Evolutionary conservation across 2,329 filamentous ascomycete genomes (phyloP).

Genomic region (Cercospora sesami): DNA sequence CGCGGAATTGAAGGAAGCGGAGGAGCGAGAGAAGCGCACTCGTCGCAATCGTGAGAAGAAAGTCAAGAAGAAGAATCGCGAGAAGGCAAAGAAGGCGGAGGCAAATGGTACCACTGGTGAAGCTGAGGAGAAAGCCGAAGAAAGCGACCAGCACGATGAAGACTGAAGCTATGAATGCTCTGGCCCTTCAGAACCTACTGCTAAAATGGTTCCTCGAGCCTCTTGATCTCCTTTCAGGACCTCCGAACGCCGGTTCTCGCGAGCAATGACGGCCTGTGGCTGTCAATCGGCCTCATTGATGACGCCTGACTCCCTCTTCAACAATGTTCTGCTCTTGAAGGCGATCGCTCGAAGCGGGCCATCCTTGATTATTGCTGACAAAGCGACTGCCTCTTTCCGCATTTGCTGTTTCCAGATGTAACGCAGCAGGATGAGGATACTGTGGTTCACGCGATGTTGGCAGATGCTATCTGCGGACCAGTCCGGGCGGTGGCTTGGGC

Average conservation of each 20-base stretch:
- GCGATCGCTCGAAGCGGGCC: neutral
- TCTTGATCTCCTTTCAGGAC: neutral
- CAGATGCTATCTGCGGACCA: neutral
- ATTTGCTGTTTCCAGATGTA: neutral
- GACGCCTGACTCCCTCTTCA: neutral
- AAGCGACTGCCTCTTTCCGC: neutral
- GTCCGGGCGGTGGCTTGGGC: neutral
- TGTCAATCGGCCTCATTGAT: neutral
- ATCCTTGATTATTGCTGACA: neutral
- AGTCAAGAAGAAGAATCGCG: slow-evolving; percentile 38
- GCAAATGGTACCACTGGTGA: neutral
- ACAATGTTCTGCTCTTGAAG: neutral
- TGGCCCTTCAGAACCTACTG: neutral
- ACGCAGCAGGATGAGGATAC: neutral
- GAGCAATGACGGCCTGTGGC: neutral
- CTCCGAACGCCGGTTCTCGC: neutral
- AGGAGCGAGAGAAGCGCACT: slow-evolving; percentile 38
- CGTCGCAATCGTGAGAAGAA: slow-evolving; percentile 41
- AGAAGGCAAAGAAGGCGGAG: slow-evolving; percentile 39
- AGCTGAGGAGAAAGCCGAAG: neutral
- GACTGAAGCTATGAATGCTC: neutral
- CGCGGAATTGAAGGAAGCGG: slow-evolving; percentile 34
- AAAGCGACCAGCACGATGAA: neutral
- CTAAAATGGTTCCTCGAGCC: neutral
- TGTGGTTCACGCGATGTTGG: neutral